Base-by-base conservation (phyloP, 2,329 filamentous ascomycete genomes). In the Gnomoniopsis sp. region DNA sequence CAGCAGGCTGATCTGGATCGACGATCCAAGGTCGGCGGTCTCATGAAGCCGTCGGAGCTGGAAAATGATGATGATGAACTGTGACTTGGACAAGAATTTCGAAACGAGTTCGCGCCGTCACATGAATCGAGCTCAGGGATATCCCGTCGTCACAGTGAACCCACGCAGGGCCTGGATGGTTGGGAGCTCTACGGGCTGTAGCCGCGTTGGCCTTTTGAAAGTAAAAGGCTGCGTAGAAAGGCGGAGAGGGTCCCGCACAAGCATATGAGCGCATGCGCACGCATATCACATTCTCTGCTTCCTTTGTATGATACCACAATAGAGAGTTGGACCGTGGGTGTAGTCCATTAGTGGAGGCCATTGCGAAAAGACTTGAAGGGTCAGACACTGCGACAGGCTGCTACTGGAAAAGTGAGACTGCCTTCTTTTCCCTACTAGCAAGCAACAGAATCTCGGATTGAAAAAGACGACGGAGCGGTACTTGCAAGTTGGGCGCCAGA, bases 21-120 rank as follows among this genome's bases (percentile, higher is more conserved):
- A 66, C 87, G 91, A 63, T 90, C 93, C 77, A 98, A 96, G 81
- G 91, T 99, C 57, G 93, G 95, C 66, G 95, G 96, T 69, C 81
- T 99, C 62, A 81, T 99, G 69, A 98, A 99, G 81, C 96, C 95
- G 52, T 95, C 92, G n/a, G 95, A 99, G 73, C 85, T 99, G 71
- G 93, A 92, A 53, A 87, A 89, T 72, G 85, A 92, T 65, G 90
- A 93, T 67, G 90, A 93, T 69, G 89, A 93, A 76, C 82, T 93
- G 75, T 97, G 92, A 96, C 90, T 93, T 63, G 77, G 85, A 48
- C 74, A 86, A 72, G 88, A 91, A 72, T 74, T 90, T 49, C 78
- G 87, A 66, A 80, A 76, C 55, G 87, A 90, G 73, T 82, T 80
- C 70, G 75, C 77, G 60, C 79, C 79, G 60, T 69, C 64, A 56